These are phyloP conservation scores for Purshia tridentata DNA, from an alignment of 306 rosid species.

Conservation along the genomic window DNA sequence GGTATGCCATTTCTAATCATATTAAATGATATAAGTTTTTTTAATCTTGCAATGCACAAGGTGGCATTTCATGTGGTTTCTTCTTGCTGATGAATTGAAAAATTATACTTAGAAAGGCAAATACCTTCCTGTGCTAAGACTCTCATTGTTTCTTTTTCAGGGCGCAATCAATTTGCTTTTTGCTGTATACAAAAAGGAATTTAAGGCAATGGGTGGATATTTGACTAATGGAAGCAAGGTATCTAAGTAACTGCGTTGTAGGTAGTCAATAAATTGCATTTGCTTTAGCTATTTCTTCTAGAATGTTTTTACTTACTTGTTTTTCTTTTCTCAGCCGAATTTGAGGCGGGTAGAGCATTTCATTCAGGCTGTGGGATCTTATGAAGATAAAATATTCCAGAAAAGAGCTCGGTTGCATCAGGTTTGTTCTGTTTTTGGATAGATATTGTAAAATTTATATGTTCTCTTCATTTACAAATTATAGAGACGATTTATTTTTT, in stretches of 20 bases:
- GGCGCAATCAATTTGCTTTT: conserved; percentile 93
- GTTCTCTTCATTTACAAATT: not conserved
- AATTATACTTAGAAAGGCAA: not conserved
- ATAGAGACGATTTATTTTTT: not conserved
- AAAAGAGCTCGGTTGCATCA: conserved; percentile 84
- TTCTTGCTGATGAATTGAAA: not conserved
- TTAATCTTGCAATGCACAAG: not conserved
- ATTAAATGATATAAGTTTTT: not conserved
- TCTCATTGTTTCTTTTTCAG: conserved; percentile 36
- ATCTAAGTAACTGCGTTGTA: conserved; percentile 6
- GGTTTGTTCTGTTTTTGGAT: conserved; percentile 40
- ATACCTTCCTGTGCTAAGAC: not conserved
- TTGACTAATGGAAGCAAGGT: conserved; percentile 89
- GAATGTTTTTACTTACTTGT: not conserved
- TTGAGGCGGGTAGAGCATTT: conserved; percentile 76
- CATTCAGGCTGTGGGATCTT: conserved; percentile 92
- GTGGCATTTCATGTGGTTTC: not conserved
- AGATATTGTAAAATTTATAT: not conserved
- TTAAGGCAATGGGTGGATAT: conserved; percentile 73
- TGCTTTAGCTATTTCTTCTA: not conserved
- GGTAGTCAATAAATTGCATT: not conserved
- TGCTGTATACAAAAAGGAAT: conserved; percentile 91
- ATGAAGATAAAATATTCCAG: conserved; percentile 86
- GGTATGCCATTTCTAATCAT: conserved; percentile 42
- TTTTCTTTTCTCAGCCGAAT: conserved; percentile 56